A percentile compares a stretch with the other conserved stretches of the same genome.
Conservation (phyloP, 139 green algal species). For the Volvox reticuliferus region DNA sequence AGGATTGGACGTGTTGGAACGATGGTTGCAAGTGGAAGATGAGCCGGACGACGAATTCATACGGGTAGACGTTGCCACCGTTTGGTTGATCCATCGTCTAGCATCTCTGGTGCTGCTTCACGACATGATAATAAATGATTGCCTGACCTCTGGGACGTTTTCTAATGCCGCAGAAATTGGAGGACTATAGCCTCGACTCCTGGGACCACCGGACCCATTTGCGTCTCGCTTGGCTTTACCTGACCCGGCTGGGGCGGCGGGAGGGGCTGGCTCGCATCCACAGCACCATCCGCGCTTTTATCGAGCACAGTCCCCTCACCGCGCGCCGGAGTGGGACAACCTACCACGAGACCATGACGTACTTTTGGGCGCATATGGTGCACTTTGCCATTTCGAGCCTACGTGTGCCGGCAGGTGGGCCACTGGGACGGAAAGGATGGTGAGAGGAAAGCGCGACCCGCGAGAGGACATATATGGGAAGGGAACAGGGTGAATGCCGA, state of each 20-base stretch:
- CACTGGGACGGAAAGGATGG: neutral
- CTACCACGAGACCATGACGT: conserved; percentile 60
- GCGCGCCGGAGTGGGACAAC: conserved; percentile 41
- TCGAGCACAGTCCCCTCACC: conserved; percentile 14
- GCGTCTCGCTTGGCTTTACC: conserved; percentile 52
- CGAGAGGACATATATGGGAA: too few species aligned
- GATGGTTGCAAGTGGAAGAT: conserved; percentile 48
- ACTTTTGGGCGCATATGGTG: conserved; percentile 60
- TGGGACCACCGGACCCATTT: conserved; percentile 57
- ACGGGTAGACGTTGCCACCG: neutral
- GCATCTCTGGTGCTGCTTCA: too few species aligned
- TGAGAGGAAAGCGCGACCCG: neutral
- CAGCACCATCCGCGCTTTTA: conserved; percentile 43
- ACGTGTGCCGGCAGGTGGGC: neutral
- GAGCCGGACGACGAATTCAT: conserved; percentile 54
- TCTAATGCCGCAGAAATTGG: conserved; percentile 15
- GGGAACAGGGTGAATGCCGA: too few species aligned
- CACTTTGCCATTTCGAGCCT: conserved; percentile 48
- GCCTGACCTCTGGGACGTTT: too few species aligned
- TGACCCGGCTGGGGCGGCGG: conserved; percentile 38
- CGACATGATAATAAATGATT: too few species aligned
- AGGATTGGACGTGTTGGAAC: conserved; percentile 21
- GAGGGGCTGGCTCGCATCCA: conserved; percentile 51
- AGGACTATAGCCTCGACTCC: conserved; percentile 33
- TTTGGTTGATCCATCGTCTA: too few species aligned